These are phyloP conservation scores for Fusarium caatingaense DNA, from an alignment of 2,329 filamentous ascomycete genomes.

Conservation along the genomic window DNA sequence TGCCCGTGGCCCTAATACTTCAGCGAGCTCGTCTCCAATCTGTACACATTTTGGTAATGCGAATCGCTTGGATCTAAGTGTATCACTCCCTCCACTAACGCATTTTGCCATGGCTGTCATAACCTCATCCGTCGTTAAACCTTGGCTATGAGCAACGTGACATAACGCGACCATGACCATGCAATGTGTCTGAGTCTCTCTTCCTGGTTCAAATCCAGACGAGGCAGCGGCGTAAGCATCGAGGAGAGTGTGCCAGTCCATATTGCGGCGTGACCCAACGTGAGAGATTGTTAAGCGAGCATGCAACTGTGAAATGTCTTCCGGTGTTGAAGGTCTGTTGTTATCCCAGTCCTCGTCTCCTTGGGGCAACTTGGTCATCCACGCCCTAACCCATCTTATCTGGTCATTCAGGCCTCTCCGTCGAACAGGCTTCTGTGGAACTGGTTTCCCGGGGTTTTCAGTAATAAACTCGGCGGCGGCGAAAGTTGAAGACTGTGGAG, in stretches of 20 bases:
- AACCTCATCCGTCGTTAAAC: slow-evolving; percentile 36
- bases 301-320: slow-evolving; percentile 38
- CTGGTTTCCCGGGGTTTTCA: slow-evolving; percentile 42
- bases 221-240: slow-evolving; percentile 41
- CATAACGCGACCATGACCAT: slow-evolving; percentile 45
- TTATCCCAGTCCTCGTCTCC: slow-evolving; percentile 46
- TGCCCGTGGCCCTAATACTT: slow-evolving; percentile 40
- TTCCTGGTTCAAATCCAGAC: slow-evolving; percentile 37
- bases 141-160: slow-evolving; percentile 42
- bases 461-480: slow-evolving; percentile 43
- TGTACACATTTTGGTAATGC: slow-evolving; percentile 45
- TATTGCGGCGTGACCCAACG: slow-evolving; percentile 33
- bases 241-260: slow-evolving; percentile 43
- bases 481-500: slow-evolving; percentile 33
- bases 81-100: slow-evolving; percentile 43
- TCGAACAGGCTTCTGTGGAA: slow-evolving; percentile 41
- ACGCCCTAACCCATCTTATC: slow-evolving; percentile 43
- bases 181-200: slow-evolving; percentile 42
- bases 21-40: slow-evolving; percentile 43
- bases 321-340: slow-evolving; percentile 39
- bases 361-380: slow-evolving; percentile 44
- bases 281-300: slow-evolving; percentile 38
- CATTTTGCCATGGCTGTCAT: slow-evolving; percentile 43
- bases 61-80: slow-evolving; percentile 44
- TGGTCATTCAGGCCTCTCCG: slow-evolving; percentile 43